Evolutionary conservation across 2,329 filamentous ascomycete genomes (phyloP), one percentile per base, ranked within the genome.

Genomic region (Talaromyces sp.): DNA sequence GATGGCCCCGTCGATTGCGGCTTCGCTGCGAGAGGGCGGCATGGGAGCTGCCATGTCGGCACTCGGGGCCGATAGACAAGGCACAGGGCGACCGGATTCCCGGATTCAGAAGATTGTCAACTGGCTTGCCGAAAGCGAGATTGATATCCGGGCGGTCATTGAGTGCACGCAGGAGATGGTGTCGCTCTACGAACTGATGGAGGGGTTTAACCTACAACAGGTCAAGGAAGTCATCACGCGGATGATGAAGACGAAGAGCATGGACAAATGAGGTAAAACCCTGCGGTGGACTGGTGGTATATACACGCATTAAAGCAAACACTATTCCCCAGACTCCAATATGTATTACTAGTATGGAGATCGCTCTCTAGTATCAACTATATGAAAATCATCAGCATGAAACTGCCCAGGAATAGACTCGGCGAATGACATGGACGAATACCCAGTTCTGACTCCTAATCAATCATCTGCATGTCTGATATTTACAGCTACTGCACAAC

Each of bases 111-210:
- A 88, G 66, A 82, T 96, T 47, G 84, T 91, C 10, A 84, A 85
- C 47, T 97, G 92, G 89, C 81, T 96, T 61, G 90, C 92, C 0
- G 92, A 96, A 71, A 95, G 91, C 69, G 89, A 86, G 61, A 85
- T 96, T 51, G 91, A 96, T 69, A 89, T 96, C 69, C 86, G 91
- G 66, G 89, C 87, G 33, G 88, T 96, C 74, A 89, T 96, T 57
- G 91, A 96, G 75, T 92, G 90, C 70, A 93, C 91, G 0, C 93
- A 97, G 76, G 93, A 96, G 77, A 84, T 96, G 64, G 91, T 97
- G 58, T 93, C 91, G 3, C 85, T 96, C 65, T 96, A 96, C 72
- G 91, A 96, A 70, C 77, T 85, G 0, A 89, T 86, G 86, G 87
- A 89, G 66, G 79, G 80, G 62, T 89, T 87, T 70, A 85, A 78